Conservation (phyloP, 768 basidiomycete species). For the Dioszegia hungarica region DNA sequence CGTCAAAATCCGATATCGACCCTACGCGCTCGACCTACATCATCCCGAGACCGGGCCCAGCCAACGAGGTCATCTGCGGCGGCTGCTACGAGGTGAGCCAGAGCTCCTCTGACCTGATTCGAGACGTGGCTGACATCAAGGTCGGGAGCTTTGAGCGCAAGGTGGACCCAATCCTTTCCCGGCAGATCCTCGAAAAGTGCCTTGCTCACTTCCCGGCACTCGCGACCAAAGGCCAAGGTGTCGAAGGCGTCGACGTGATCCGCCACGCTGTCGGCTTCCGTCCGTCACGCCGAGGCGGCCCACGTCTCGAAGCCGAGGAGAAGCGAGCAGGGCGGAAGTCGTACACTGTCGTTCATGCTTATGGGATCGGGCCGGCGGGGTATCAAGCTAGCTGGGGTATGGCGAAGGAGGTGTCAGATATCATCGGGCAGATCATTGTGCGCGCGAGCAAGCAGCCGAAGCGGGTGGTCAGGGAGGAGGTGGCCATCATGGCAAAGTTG, state of each 20-base stretch:
- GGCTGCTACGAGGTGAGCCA: constrained; percentile 51
- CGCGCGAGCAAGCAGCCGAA: background rate
- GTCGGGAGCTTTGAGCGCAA: background rate
- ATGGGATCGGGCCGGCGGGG: constrained; percentile 9
- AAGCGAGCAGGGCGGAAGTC: constrained; percentile 21
- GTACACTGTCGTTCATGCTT: constrained; percentile 2
- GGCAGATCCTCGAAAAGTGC: constrained; percentile 2
- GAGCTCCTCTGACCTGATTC: background rate
- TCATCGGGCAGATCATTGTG: background rate
- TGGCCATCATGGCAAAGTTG: background rate
- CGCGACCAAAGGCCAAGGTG: constrained; percentile 44
- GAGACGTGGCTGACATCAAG: too few species aligned
- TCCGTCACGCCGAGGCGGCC: constrained; percentile 58
- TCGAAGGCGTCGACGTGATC: constrained; percentile 52
- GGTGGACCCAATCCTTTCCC: background rate
- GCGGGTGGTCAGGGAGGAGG: background rate
- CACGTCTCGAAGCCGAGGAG: constrained; percentile 57
- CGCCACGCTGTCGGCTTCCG: constrained; percentile 60
- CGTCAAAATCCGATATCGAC: background rate
- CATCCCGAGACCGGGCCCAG: constrained; percentile 57
- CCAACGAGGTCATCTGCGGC: constrained; percentile 55
- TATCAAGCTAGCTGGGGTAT: constrained; percentile 7
- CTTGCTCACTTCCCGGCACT: constrained; percentile 21
- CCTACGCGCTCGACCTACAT: constrained; percentile 53
- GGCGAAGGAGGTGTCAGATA: constrained; percentile 1